Base-by-base conservation (phyloP, 2,329 filamentous ascomycete genomes). In the Exophiala mesophila region DNA sequence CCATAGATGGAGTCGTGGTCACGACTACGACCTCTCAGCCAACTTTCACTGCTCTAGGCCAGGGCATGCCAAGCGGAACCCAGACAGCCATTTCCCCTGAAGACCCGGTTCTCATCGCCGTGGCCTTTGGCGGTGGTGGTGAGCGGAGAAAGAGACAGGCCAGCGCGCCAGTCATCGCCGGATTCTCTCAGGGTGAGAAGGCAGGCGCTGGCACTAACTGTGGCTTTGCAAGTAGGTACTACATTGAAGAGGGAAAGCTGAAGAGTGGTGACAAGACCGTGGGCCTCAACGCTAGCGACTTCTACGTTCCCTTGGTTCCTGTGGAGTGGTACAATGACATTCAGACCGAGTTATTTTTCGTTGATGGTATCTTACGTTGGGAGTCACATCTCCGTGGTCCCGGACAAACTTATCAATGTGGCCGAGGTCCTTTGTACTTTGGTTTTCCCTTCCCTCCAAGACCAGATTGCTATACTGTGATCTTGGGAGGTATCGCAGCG, bases 361-460 rank as follows among this genome's bases (percentile, higher is more conserved):
- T 35, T 12, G 44, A 55, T 29, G 52, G 52, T 29, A 42, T 49
- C 18, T 32, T 55, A 24, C 20, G 36, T 2, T 55, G 52, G 52
- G 32, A 53, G 18, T 43, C 35, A 18, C 15, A 43, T 8, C 48
- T 49, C 28, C 36, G 17, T 21, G 52, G 50, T 3, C 13, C 26
- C 12, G 52, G 45, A 5, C 41, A 20, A 6, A 52, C 52, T 36
- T 55, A 53, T 28, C 45, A 45, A 24, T 55, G 52, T 36, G 38
- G 33, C 19, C 41, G 47, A 24, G 43, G 39, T 18, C 20, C 32
- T 3, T 32, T 53, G 5, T 55, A 44, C 29, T 45, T 50, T 18
- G 52, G 52, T n/a, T 55, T 53, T 26, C 48, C 45, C 3, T 41
- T 32, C 41, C 43, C 52, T 16, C 43, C 47, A 2, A 19, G 10